A percentile compares a stretch with the other conserved stretches of the same genome.
Conservation (phyloP, 352 stramenopile genomes). For the Globisporangium sylvaticum region DNA sequence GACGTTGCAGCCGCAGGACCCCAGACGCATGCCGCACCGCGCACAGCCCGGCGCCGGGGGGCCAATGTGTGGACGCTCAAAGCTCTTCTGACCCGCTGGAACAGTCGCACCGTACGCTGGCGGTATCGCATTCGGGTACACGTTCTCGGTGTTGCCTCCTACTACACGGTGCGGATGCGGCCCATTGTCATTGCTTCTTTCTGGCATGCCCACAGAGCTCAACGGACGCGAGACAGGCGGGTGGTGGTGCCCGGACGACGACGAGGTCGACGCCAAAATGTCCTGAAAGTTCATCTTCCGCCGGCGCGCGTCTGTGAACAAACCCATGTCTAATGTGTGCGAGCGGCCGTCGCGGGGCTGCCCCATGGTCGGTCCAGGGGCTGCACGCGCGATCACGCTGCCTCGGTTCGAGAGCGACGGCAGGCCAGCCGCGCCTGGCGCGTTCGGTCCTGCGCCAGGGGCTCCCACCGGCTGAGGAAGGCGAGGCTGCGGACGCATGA, state of each 20-base stretch:
- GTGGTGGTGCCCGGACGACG: constrained; percentile 13
- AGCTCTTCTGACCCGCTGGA: constrained; percentile 20
- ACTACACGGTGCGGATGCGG: background rate
- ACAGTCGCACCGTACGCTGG: constrained; percentile 15
- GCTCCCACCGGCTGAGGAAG: constrained; percentile 13
- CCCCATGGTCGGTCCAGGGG: constrained; percentile 50
- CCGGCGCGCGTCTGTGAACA: constrained; percentile 69
- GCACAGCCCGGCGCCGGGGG: constrained; percentile 4
- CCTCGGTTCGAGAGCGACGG: constrained; percentile 53
- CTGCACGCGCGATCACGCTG: constrained; percentile 29
- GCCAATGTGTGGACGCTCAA: constrained; percentile 21
- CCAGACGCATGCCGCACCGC: constrained; percentile 17
- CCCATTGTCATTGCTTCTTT: constrained; percentile 6
- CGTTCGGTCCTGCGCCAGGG: constrained; percentile 5
- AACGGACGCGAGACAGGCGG: constrained; percentile 1
- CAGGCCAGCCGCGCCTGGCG: constrained; percentile 28
- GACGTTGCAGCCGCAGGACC: constrained; percentile 16
- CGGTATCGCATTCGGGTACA: constrained; percentile 36
- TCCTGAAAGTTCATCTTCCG: constrained; percentile 89
- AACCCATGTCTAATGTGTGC: constrained; percentile 82
- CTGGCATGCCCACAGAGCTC: constrained; percentile 8
- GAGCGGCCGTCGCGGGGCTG: constrained; percentile 75
- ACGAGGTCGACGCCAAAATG: constrained; percentile 63
- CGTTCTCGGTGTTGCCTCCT: constrained; percentile 38
- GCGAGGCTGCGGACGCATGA: constrained; percentile 27